phyloP scores from a whole-genome alignment of 805 yeast genomes.

The Kluyveromyces nonfermentans region DNA sequence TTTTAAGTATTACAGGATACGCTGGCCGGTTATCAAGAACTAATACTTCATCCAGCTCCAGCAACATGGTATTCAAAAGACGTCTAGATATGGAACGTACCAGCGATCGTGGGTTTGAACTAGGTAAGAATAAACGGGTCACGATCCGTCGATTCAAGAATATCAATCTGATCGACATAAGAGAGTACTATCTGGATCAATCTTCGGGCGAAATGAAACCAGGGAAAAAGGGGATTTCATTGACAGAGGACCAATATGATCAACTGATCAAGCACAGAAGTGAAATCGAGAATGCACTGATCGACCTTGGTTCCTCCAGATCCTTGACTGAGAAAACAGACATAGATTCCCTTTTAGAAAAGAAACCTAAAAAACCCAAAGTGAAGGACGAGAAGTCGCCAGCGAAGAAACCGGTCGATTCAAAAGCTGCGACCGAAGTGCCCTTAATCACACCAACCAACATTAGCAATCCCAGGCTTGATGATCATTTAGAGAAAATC shows the following conservation, averaged over 20 bases:
- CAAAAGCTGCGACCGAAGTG: background rate
- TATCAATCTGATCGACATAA: conserved; percentile 61
- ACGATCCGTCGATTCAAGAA: conserved; percentile 67
- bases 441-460: conserved; percentile 1
- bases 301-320: conserved; percentile 29
- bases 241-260: conserved; percentile 31
- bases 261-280: conserved; percentile 27
- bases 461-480: conserved; percentile 7
- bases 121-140: conserved; percentile 57
- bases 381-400: conserved; percentile 14
- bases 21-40: background rate
- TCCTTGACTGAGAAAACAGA: conserved; percentile 13
- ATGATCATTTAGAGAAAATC: conserved; percentile 9
- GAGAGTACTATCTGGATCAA: conserved; percentile 68
- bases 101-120: conserved; percentile 24
- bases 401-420: background rate
- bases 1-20: background rate
- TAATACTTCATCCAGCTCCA: background rate
- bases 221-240: conserved; percentile 55
- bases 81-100: background rate
- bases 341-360: background rate
- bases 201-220: conserved; percentile 57
- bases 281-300: conserved; percentile 30
- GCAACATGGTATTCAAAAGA: background rate
- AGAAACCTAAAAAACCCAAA: conserved; percentile 17